Conservation (phyloP, 176 grass and related monocot species). For the Ananas comosus region DNA sequence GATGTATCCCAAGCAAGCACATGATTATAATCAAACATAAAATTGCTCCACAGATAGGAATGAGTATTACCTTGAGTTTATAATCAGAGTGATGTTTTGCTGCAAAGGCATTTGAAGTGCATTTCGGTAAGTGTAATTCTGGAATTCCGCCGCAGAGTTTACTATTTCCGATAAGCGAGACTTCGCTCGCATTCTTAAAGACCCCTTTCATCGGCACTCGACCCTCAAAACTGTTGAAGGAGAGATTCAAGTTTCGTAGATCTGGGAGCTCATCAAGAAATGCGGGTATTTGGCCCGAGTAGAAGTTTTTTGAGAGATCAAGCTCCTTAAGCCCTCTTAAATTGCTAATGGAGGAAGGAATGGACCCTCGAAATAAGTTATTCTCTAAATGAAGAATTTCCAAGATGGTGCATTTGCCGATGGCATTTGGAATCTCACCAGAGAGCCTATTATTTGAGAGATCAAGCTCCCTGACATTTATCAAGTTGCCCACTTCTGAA, state of each 20-base stretch:
- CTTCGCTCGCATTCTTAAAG: not conserved
- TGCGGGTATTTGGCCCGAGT: slow-evolving; percentile 21
- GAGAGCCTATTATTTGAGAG: slow-evolving; percentile 28
- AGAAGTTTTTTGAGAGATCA: slow-evolving; percentile 24
- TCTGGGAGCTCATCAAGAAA: not conserved
- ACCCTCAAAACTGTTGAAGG: slow-evolving; percentile 2
- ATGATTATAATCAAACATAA: not conserved
- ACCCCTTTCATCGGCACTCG: not conserved
- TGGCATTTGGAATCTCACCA: slow-evolving; percentile 14
- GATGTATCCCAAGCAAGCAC: not conserved
- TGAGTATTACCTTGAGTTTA: not conserved
- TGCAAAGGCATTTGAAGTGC: not conserved
- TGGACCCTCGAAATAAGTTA: slow-evolving; percentile 26
- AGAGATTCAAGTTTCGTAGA: slow-evolving; percentile 14
- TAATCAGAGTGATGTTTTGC: not conserved
- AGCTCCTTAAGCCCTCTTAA: slow-evolving; percentile 21
- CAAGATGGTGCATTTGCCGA: slow-evolving; percentile 12
- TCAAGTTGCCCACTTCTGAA: slow-evolving; percentile 15
- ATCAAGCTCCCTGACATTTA: slow-evolving; percentile 16
- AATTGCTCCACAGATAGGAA: not conserved
- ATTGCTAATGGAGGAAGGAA: slow-evolving; percentile 21
- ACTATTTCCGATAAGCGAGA: not conserved
- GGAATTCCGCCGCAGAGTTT: not conserved
- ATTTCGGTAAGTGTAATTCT: not conserved
- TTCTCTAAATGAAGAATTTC: slow-evolving; percentile 14